Base-by-base conservation (phyloP, 805 yeast genomes). In the Cyberlindnera xishuangbannaensis region DNA sequence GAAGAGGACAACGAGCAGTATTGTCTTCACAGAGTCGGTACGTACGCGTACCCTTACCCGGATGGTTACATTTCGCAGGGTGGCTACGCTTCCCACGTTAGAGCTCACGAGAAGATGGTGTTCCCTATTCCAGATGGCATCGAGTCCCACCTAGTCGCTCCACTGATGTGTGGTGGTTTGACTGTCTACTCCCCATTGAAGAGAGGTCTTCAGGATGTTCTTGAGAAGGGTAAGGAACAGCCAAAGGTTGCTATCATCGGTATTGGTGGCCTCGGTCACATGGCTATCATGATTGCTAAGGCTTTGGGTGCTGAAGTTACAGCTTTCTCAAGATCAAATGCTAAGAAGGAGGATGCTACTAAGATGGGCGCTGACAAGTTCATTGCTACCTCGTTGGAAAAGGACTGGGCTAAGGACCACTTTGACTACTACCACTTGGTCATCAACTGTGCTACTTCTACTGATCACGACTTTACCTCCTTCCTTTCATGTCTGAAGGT, bases 111-210 rank as follows among this genome's bases (percentile, higher is more conserved):
- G 54, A 65, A 68, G 38, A 76, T 76, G 53, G 79, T 69, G 3
- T 68, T 81, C 61, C 75, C 74, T 29, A 70, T 81, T 38, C 88
- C 90, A 28, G 72, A 71, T 11, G 55, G 46, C 12, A 48, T 77
- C 26, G 63, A 69, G 23, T 62, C 73, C 28, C 71, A 65, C 22
- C 60, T 65, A 18, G 84, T 76, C 18, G 87, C 86, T 4, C 87
- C 88, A 33, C 61, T 82, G 60, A 59, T 80, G 62, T 82, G 90
- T 64, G 90, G 85, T 36, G 90, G 90, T 35, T 62, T 78, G 52
- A 82, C 90, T 10, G 78, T 75, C 11, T 81, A 62, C 61, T 71
- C 83, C 7, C 90, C 90, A 35, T 57, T 82, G 45, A 62, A 69
- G 38, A 65, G 78, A 56, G 49, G 49, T 20, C 47, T 51, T 19